These are phyloP conservation scores for Acanthamoeba royreba DNA, from an alignment of 208 protist genomes.

Conservation along the genomic window DNA sequence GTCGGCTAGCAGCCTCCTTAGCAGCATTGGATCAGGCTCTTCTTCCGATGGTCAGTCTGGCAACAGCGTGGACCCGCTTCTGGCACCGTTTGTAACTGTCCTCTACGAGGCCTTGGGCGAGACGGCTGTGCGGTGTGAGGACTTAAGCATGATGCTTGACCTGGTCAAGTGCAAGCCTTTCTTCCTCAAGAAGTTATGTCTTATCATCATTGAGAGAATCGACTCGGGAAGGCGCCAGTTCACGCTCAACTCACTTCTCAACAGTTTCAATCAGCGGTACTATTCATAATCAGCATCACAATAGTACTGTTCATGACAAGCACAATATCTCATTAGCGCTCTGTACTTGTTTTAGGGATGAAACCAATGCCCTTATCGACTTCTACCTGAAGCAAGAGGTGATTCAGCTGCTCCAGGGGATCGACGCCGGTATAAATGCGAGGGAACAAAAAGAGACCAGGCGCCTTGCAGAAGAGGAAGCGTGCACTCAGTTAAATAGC, in stretches of 20 bases:
- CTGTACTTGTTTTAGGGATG: background rate
- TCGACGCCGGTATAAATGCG: background rate
- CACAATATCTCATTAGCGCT: too few relatives aligned
- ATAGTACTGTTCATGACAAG: too few relatives aligned
- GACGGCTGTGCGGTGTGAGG: background rate
- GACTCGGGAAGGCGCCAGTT: background rate
- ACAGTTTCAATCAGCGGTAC: background rate
- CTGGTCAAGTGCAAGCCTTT: slow-evolving; percentile 14
- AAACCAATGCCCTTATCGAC: background rate
- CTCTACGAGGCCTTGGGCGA: background rate
- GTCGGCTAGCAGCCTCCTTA: background rate
- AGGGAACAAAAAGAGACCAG: background rate
- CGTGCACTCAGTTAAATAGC: too few relatives aligned
- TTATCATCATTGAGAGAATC: background rate
- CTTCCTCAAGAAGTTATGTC: background rate
- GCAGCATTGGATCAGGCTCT: background rate
- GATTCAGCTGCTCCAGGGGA: background rate
- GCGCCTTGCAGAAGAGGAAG: background rate
- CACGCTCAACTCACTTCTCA: background rate
- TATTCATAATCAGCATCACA: too few relatives aligned
- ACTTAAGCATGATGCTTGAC: background rate
- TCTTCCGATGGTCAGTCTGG: background rate
- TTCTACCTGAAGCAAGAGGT: background rate
- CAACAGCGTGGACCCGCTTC: background rate
- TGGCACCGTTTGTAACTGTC: background rate